Percentiles rank a stretch among this genome's conserved stretches.
Evolutionary conservation across 768 basidiomycete genomes (phyloP).

Genomic region (Tulasnella sp.): DNA sequence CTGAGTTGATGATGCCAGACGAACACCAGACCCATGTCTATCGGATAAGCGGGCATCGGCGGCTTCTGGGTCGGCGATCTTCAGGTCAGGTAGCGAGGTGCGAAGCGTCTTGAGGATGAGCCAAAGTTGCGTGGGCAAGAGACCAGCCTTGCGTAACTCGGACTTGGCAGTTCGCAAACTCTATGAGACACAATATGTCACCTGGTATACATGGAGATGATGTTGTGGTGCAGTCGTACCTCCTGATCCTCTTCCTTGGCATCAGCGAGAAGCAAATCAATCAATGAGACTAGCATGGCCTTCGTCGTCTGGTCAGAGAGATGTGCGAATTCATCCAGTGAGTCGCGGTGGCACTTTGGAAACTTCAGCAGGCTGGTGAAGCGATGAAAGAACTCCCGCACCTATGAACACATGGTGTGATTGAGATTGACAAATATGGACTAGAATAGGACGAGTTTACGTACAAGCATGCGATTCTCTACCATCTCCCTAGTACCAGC

Average conservation of each 20-base stretch:
- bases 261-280: slow-evolving; percentile 40
- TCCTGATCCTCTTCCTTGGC: slow-evolving; percentile 29
- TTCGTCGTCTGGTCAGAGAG: slow-evolving; percentile 45
- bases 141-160: slow-evolving; percentile 41
- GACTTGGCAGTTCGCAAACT: slow-evolving; percentile 37
- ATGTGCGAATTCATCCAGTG: slow-evolving; percentile 42
- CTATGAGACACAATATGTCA: slow-evolving; percentile 25
- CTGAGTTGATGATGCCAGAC: slow-evolving; percentile 40
- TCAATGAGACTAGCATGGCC: slow-evolving; percentile 48
- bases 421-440: not conserved
- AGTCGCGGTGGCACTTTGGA: slow-evolving; percentile 42
- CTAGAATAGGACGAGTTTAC: not conserved
- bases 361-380: slow-evolving; percentile 46
- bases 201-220: not conserved
- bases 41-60: slow-evolving; percentile 47
- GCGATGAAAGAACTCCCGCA: slow-evolving; percentile 63
- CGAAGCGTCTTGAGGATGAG: slow-evolving; percentile 40
- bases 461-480: slow-evolving; percentile 40
- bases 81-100: slow-evolving; percentile 19
- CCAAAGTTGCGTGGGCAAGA: slow-evolving; percentile 57
- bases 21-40: slow-evolving; percentile 36
- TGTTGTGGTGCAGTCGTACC: slow-evolving; percentile 24
- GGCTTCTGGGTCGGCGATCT: not conserved
- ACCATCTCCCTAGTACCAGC: slow-evolving; percentile 37
- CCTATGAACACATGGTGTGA: slow-evolving; percentile 26